These are phyloP conservation scores for Aeminium ludgeri DNA, from an alignment of 495 filamentous ascomycete genomes.

Conservation along the genomic window DNA sequence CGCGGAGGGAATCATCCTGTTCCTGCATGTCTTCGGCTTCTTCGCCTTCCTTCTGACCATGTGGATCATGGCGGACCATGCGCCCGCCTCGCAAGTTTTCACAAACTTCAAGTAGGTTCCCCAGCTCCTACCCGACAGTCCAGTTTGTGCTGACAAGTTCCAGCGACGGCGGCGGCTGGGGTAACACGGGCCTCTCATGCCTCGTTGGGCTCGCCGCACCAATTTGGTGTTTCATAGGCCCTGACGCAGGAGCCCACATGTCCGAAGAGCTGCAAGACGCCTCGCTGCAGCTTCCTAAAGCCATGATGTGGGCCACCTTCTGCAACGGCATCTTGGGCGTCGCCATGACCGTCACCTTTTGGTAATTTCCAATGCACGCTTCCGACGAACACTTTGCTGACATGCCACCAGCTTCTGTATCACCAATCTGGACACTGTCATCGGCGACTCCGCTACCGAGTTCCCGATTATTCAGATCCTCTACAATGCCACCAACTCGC, in stretches of 20 bases:
- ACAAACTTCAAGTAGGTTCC: conserved; percentile 13
- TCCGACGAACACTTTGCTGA: conserved; percentile 22
- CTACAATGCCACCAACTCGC: conserved; percentile 14
- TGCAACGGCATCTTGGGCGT: conserved; percentile 21
- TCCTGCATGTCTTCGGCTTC: conserved; percentile 22
- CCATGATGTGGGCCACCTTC: conserved; percentile 21
- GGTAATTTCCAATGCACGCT: not conserved
- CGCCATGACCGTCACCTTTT: conserved; percentile 13
- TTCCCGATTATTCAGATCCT: conserved; percentile 30
- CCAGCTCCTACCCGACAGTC: no score
- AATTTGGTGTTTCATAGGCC: conserved; percentile 23
- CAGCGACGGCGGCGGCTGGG: conserved; percentile 1
- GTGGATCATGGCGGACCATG: conserved; percentile 18
- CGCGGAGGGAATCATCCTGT: conserved; percentile 20
- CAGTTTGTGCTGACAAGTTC: not conserved
- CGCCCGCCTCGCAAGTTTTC: conserved; percentile 17
- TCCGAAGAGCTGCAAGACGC: conserved; percentile 24
- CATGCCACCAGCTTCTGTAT: conserved; percentile 22
- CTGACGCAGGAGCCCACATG: conserved; percentile 23
- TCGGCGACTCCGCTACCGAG: conserved; percentile 18
- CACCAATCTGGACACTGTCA: conserved; percentile 22
- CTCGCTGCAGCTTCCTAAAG: conserved; percentile 15
- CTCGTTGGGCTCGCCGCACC: conserved; percentile 18
- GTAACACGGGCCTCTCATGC: not conserved
- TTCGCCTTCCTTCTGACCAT: conserved; percentile 22